These are phyloP conservation scores for Casaregolazyma suthepensis DNA, from an alignment of 1,139 yeast genomes.

Conservation along the genomic window DNA sequence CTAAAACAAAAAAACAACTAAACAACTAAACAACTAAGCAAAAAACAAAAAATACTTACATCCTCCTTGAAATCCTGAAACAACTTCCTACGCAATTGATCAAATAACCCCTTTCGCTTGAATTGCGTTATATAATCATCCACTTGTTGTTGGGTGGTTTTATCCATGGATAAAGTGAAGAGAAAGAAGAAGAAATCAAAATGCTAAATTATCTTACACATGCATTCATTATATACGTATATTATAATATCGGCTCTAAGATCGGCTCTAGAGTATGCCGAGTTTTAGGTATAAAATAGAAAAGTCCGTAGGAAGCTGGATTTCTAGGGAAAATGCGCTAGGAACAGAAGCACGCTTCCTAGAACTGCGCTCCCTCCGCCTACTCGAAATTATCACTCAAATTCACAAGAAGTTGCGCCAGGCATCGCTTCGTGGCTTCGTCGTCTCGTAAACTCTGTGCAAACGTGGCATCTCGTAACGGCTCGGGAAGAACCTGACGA, in stretches of 20 bases:
- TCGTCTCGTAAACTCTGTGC: conserved; percentile 76
- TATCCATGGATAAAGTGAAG: not conserved
- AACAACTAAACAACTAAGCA: too few species aligned
- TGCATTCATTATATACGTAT: not conserved
- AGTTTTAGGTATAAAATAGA: not conserved
- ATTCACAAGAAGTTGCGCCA: conserved; percentile 74
- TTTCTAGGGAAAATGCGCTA: too few species aligned
- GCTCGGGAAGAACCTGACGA: conserved; percentile 77
- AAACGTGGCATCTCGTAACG: conserved; percentile 87
- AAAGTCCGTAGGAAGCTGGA: not conserved
- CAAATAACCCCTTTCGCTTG: conserved; percentile 30
- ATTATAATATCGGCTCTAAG: not conserved
- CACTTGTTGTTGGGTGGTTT: not conserved
- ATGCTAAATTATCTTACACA: conserved; percentile 1
- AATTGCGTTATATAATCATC: conserved; percentile 22
- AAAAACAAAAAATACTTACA: conserved; percentile 19
- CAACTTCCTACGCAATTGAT: conserved; percentile 24
- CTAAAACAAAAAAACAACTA: too few species aligned
- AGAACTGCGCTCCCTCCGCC: too few species aligned
- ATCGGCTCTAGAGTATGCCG: not conserved
- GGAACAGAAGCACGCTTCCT: too few species aligned
- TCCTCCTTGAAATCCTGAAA: conserved; percentile 27
- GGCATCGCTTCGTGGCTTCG: conserved; percentile 77
- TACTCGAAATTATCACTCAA: conserved; percentile 39
- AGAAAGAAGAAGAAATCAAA: conserved; percentile 7